phyloP scores from a whole-genome alignment of 495 filamentous ascomycete species.

The Penicillium samsonianum region DNA sequence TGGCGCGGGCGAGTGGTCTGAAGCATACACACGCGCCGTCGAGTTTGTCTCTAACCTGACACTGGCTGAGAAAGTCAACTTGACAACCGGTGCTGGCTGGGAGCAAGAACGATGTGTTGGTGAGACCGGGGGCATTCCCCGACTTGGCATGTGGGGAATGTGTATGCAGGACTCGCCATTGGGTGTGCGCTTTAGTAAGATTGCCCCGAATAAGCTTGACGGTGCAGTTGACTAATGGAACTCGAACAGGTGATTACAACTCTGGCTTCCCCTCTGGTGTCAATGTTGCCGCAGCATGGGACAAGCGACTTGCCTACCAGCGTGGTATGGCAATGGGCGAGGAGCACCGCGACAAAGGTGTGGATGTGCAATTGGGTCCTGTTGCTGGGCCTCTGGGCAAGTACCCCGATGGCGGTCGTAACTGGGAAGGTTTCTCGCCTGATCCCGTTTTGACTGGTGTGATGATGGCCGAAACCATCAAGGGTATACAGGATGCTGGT shows the following conservation, averaged over 20 bases:
- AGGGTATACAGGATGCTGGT: slow-evolving; percentile 80
- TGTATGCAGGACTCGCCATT: slow-evolving; percentile 92
- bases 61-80: slow-evolving; percentile 85
- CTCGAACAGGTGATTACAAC: slow-evolving; percentile 62
- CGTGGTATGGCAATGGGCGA: slow-evolving; percentile 78
- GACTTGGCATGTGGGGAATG: slow-evolving; percentile 76
- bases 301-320: slow-evolving; percentile 67
- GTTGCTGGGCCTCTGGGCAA: slow-evolving; percentile 85
- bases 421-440: slow-evolving; percentile 74
- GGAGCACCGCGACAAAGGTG: slow-evolving; percentile 79
- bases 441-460: slow-evolving; percentile 78
- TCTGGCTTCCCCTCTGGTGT: slow-evolving; percentile 81
- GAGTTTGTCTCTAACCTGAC: slow-evolving; percentile 82
- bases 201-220: neutral
- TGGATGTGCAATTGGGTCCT: slow-evolving; percentile 85
- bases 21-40: slow-evolving; percentile 74
- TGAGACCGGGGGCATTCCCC: slow-evolving; percentile 53
- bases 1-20: slow-evolving; percentile 70
- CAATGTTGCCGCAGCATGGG: slow-evolving; percentile 80
- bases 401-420: slow-evolving; percentile 75
- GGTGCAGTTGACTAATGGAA: slow-evolving; percentile 14
- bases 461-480: slow-evolving; percentile 70
- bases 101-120: slow-evolving; percentile 76
- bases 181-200: slow-evolving; percentile 70
- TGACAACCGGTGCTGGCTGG: slow-evolving; percentile 91